Base-by-base conservation (phyloP, 2,329 filamentous ascomycete species). In the Dothideomycetes sp. region DNA sequence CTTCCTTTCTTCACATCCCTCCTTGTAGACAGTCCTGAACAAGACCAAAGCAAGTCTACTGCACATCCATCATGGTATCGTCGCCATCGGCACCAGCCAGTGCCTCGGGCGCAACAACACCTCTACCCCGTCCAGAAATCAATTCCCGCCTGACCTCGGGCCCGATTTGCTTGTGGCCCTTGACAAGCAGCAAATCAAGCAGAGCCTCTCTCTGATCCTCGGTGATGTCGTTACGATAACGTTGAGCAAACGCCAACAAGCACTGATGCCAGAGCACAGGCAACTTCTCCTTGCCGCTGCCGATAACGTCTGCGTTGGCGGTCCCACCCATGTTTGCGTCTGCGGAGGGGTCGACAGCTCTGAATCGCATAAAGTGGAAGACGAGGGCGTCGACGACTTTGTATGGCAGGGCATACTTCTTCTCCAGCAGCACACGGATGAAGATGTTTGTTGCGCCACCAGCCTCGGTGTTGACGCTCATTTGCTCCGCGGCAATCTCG, bases 221-320 rank as follows among this genome's bases (percentile, higher is more conserved):
- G 2, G 87, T 94, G 51, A 95, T 89, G 60, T 96, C 89, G 50
- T 95, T 93, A 55, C 87, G 80, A 64, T 96, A 98, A 41, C 89
- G 73, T 64, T 95, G 84, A 18, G 91, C 87, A 63, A 98, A 98
- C 2, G 85, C 82, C 40, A 98, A 65, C 19, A 98, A 68, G 51
- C 83, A 87, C 65, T 96, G 89, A 61, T 98, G 91, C 87, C 89
- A 98, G 41, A 98, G 78, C 5, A 98, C 87, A 0, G 93, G 91
- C 48, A 96, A 60, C 56, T 56, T 58, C 59, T 75, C 72, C n/a
- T 56, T 59, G 7, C 60, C 47, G 33, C 56, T 52, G 3, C 58
- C 60, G 22, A 54, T 57, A 4, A 56, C 52, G 5, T 45, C 39
- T 24, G 45, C 36, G 22, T 45, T 36, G 0, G 48, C 54, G 12